Evolutionary conservation across 2,329 filamentous ascomycete species (phyloP).

Genomic region (Colletotrichum sp.): DNA sequence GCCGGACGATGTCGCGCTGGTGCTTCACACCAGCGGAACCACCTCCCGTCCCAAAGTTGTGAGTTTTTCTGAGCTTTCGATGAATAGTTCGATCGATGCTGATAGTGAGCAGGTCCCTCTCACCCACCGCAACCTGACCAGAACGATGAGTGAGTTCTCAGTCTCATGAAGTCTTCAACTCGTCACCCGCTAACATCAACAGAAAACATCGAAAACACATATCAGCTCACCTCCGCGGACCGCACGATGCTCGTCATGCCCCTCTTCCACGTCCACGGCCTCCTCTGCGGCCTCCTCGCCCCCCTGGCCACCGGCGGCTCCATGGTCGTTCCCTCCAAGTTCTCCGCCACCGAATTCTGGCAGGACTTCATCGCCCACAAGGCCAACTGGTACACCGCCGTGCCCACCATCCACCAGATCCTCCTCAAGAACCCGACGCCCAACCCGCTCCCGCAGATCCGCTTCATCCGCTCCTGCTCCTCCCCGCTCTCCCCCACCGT

Average conservation of each 20-base stretch:
- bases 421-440: conserved; percentile 77
- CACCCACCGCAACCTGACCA: conserved; percentile 80
- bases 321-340: conserved; percentile 77
- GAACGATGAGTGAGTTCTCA: conserved; percentile 70
- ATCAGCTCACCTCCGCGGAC: conserved; percentile 72
- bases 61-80: conserved; percentile 30
- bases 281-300: conserved; percentile 81
- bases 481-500: conserved; percentile 82
- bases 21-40: conserved; percentile 83
- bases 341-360: conserved; percentile 88
- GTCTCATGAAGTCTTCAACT: background rate
- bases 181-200: background rate
- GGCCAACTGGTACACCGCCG: conserved; percentile 91
- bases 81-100: background rate
- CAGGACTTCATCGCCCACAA: conserved; percentile 72
- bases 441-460: conserved; percentile 71
- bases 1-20: conserved; percentile 80
- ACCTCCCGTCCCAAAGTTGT: conserved; percentile 86
- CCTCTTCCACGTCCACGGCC: conserved; percentile 88
- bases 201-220: conserved; percentile 81
- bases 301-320: conserved; percentile 79
- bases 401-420: conserved; percentile 93
- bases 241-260: conserved; percentile 90
- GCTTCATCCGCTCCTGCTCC: conserved; percentile 88
- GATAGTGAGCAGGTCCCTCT: conserved; percentile 65